These are phyloP conservation scores for Bonia amplexicaulis DNA, from an alignment of 176 grass and related monocot genomes.

Conservation along the genomic window DNA sequence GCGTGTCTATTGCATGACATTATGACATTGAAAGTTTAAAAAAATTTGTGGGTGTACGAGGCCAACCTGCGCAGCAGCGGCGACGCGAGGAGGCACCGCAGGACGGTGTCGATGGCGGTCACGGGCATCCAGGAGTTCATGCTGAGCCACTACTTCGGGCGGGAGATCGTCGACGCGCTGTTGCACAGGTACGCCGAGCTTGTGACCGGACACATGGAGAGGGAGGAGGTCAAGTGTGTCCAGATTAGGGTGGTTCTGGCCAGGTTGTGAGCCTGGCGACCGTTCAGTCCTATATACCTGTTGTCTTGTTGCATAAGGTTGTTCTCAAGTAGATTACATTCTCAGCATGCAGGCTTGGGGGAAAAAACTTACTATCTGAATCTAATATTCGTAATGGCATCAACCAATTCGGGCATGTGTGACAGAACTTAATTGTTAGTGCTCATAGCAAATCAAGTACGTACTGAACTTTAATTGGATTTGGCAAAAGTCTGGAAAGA, in stretches of 20 bases:
- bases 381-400: neutral
- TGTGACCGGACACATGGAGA: constrained; percentile 64
- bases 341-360: too few species aligned
- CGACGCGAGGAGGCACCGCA: constrained; percentile 70
- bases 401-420: neutral
- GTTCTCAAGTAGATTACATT: too few species aligned
- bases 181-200: constrained; percentile 62
- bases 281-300: too few species aligned
- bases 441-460: too few species aligned
- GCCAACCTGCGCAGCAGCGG: constrained; percentile 64
- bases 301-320: too few species aligned
- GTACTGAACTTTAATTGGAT: too few species aligned
- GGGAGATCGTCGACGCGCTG: constrained; percentile 53
- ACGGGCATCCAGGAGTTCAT: constrained; percentile 89
- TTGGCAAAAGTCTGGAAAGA: too few species aligned
- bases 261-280: constrained; percentile 34
- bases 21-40: too few species aligned
- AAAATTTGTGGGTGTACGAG: constrained; percentile 76
- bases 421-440: too few species aligned
- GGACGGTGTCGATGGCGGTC: constrained; percentile 68
- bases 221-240: constrained; percentile 66
- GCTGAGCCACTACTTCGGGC: constrained; percentile 84
- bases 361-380: neutral
- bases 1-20: too few species aligned
- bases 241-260: constrained; percentile 74